Evolutionary conservation across 2,329 filamentous ascomycete species (phyloP), one percentile per base, ranked within the genome.

Genomic region (Neophaeococcomyces aloes): DNA sequence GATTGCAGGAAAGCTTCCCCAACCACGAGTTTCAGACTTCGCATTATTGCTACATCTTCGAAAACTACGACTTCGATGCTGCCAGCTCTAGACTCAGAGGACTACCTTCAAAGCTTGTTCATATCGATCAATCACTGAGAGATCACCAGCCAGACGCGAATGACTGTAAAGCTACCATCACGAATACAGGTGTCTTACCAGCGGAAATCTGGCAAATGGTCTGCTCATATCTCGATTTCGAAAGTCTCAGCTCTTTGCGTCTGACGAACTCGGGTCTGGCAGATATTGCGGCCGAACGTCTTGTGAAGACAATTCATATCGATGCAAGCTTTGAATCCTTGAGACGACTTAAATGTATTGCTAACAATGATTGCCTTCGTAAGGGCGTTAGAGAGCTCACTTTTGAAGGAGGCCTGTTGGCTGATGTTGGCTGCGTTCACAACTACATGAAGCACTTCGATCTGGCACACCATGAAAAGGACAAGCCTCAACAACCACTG

Each of bases 161-260:
- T 27, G 23, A 6, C 23, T 27, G 5, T 27, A 5, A 27, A 10
- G 23, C 5, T 27, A 10, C 10, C 23, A 27, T 10, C 10, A 10
- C 23, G 8, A 13, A 39, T 18, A 53, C 52, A 48, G 45, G 52
- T 29, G 19, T 39, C 2, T 46, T 45, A n/a, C 51, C 53, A 6
- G 44, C 52, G 23, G 53, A 55, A 44, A 46, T 55, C 10, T 47
- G 53, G 37, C 29, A 52, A 41, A 49, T 52, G 23, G 46, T 53
- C 37, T 52, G 34, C 30, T 14, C 21, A n/a, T 38, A 40, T n/a
- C 40, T 55, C 7, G 38, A 50, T 19, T 51, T 50, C 40, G 36
- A 46, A 32, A 45, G 46, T 18, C 18, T 51, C 14, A 41, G 48
- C 11, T 48, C 38, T 15, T 23, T 55, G 25, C 49, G 53, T 19